Conservation (phyloP, 1,139 yeast species). For the Blastobotrys raffinosifermentans region DNA sequence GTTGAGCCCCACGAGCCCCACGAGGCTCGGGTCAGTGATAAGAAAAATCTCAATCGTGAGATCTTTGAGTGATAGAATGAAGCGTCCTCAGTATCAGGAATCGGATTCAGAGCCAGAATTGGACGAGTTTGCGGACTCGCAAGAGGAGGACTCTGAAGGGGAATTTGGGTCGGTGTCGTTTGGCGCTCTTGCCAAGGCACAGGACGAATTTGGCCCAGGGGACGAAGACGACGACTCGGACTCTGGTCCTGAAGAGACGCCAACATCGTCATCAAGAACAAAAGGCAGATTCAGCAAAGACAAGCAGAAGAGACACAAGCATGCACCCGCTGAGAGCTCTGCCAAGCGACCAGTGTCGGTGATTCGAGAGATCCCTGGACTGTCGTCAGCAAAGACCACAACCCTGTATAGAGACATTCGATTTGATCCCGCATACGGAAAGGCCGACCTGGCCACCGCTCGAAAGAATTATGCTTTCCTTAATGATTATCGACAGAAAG, state of each 20-base stretch:
- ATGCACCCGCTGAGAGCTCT: constrained; percentile 75
- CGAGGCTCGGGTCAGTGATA: too few relatives aligned
- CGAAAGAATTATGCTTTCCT: constrained; percentile 77
- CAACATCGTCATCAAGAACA: constrained; percentile 5
- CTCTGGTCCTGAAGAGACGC: constrained; percentile 21
- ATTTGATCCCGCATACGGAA: constrained; percentile 85
- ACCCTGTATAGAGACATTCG: constrained; percentile 69
- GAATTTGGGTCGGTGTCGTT: constrained; percentile 42
- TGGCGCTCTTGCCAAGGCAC: constrained; percentile 56
- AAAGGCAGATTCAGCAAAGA: constrained; percentile 6
- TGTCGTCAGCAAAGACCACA: constrained; percentile 38
- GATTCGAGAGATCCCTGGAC: constrained; percentile 71
- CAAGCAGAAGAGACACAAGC: constrained; percentile 41
- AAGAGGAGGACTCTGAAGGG: neutral
- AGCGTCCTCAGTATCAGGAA: constrained; percentile 19
- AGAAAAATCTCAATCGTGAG: too few relatives aligned
- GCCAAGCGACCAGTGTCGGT: constrained; percentile 65
- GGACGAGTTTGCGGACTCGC: constrained; percentile 4
- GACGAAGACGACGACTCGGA: constrained; percentile 19
- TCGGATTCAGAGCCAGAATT: constrained; percentile 21
- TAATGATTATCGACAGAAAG: constrained; percentile 76
- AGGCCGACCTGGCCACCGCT: constrained; percentile 57
- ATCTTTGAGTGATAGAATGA: constrained; percentile 9
- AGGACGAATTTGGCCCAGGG: constrained; percentile 38
- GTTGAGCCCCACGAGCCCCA: too few relatives aligned